Percentiles rank a stretch among this genome's conserved stretches.
Conservation (phyloP, 2,329 filamentous ascomycete species). For the Aspergillus sp. region DNA sequence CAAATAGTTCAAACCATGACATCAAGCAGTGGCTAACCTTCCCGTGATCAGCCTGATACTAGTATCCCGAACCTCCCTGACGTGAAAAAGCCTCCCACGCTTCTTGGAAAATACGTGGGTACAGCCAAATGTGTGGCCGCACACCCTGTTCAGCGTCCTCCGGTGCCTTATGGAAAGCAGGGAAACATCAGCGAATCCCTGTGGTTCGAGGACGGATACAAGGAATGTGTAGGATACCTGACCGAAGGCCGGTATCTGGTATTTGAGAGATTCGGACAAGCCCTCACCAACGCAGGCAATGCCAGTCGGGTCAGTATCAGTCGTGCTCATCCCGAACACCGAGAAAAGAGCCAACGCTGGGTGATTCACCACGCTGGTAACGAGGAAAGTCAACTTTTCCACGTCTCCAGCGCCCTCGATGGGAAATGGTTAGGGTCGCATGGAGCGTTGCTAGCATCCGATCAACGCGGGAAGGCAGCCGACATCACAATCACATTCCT, state of each 20-base stretch:
- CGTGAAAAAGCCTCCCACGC: constrained; percentile 44
- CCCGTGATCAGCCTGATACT: constrained; percentile 44
- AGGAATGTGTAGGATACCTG: constrained; percentile 51
- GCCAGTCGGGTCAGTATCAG: constrained; percentile 17
- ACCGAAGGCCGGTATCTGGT: constrained; percentile 57
- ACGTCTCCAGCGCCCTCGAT: constrained; percentile 43
- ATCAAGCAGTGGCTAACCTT: constrained; percentile 19
- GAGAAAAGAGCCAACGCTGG: constrained; percentile 49
- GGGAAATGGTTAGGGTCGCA: constrained; percentile 36
- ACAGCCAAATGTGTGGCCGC: constrained; percentile 45
- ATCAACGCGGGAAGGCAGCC: constrained; percentile 19
- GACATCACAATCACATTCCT: constrained; percentile 34
- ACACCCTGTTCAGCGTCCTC: constrained; percentile 39
- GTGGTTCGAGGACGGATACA: constrained; percentile 56
- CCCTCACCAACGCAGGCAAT: constrained; percentile 38
- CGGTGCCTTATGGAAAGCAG: constrained; percentile 51
- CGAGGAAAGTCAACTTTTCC: constrained; percentile 37
- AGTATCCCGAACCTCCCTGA: constrained; percentile 49
- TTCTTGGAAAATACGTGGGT: constrained; percentile 49
- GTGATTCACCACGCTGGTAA: constrained; percentile 45
- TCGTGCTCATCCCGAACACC: constrained; percentile 36
- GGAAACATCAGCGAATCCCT: constrained; percentile 32
- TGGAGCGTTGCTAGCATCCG: constrained; percentile 21
- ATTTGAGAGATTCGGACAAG: constrained; percentile 49
- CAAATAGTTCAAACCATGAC: not conserved